These are phyloP conservation scores for Cladophialophora immunda DNA, from an alignment of 2,329 filamentous ascomycete genomes.

Conservation along the genomic window DNA sequence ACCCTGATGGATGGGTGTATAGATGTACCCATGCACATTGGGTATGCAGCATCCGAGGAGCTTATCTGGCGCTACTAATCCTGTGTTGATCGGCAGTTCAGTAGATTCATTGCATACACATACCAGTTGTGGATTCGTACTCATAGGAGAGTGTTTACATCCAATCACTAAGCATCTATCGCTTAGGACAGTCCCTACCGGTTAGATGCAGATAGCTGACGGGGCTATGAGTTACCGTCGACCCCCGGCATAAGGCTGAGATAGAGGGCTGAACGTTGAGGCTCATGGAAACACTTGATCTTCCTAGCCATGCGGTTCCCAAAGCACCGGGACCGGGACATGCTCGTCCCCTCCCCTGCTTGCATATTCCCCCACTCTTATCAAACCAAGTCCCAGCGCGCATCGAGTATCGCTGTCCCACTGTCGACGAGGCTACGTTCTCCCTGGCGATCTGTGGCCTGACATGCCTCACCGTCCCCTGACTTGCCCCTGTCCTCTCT, in stretches of 20 bases:
- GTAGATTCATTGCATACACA: too few species aligned
- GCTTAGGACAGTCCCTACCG: too few species aligned
- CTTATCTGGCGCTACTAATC: too few species aligned
- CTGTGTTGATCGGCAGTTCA: too few species aligned
- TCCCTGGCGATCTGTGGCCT: neutral
- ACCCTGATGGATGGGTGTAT: too few species aligned
- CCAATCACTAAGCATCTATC: too few species aligned
- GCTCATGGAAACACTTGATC: slow-evolving; percentile 23
- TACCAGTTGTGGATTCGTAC: too few species aligned
- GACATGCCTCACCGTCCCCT: neutral
- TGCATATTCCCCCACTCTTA: neutral
- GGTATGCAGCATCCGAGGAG: too few species aligned
- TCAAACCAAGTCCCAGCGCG: neutral
- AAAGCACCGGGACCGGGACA: neutral
- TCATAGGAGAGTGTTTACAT: too few species aligned
- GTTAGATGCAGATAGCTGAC: too few species aligned
- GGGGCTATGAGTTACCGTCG: too few species aligned
- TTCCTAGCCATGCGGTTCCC: neutral
- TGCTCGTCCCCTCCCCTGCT: neutral
- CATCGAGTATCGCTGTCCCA: neutral
- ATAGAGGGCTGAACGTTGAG: slow-evolving; percentile 30
- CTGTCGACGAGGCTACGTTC: neutral
- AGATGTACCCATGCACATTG: too few species aligned
- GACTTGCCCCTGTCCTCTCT: neutral
- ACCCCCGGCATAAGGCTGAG: slow-evolving; percentile 14